Base-by-base conservation (phyloP, 176 grass and related monocot species). In the Coix lacrymajobi region DNA sequence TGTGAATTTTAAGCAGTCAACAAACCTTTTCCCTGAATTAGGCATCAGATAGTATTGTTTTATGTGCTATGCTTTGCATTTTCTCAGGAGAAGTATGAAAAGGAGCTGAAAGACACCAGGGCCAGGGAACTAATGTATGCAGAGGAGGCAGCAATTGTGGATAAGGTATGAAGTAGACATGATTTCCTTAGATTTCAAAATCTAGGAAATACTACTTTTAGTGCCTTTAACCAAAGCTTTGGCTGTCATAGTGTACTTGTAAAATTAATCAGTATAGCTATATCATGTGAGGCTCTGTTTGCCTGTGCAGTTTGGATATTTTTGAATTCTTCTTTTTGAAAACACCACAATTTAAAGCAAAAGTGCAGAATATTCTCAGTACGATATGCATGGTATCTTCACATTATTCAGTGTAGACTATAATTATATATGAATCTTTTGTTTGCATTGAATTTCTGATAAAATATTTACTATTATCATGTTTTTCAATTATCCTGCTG, bases 21-120 rank as follows among this genome's bases (percentile, higher is more conserved):
- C 52, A n/a, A n/a, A 56, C 52, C 20, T n/a, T 56, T n/a, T 10
- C 22, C 22, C 52, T 63, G 44, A 79, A 64, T 58, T 37, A 41
- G 13, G 38, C 12, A 31, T 48, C 66, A 11, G 56, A 37, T 10
- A n/a, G 20, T 73, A 73, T 1, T 69, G 7, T 9, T 34, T 20
- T 80, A 48, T 75, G n/a, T 73, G 28, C 74, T 85, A n/a, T 81
- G 71, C 61, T 85, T 61, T 90, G 28, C 75, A 45, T 43, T 75
- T 84, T 73, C 19, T 79, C 68, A 99, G 96, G 96, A 95, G 77
- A 92, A 92, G 81, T 99, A 94, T 78, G 96, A 96, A 90, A 94
- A 89, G 83, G 89, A 92, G 66, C 70, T 99, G 87, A 99, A 96
- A 81, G 91, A 96, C 77, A 92, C 96, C 26, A 96, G 93, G 75